These are phyloP conservation scores for Kazachstania kunashirensis DNA, from an alignment of 805 yeast genomes.

Conservation along the genomic window DNA sequence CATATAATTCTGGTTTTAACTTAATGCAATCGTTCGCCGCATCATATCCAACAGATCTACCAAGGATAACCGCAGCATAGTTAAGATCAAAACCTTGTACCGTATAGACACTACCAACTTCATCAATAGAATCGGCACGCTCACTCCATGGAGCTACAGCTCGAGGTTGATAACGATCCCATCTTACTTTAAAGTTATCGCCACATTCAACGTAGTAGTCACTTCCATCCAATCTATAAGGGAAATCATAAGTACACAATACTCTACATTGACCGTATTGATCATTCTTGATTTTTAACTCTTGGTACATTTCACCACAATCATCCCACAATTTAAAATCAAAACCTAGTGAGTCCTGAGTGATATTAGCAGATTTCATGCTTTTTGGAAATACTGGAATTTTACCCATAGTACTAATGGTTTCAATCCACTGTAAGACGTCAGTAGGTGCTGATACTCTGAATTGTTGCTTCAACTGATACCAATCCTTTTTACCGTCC, in stretches of 20 bases:
- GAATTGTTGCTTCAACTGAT: constrained; percentile 33
- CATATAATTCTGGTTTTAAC: constrained; percentile 32
- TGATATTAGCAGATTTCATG: background rate
- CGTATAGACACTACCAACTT: constrained; percentile 41
- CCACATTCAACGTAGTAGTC: constrained; percentile 39
- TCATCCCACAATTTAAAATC: constrained; percentile 35
- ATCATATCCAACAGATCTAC: constrained; percentile 36
- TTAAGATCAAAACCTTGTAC: constrained; percentile 41
- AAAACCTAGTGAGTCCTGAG: constrained; percentile 13
- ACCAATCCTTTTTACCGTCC: constrained; percentile 18
- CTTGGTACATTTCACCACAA: constrained; percentile 35
- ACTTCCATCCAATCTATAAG: constrained; percentile 36
- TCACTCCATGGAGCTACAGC: constrained; percentile 38
- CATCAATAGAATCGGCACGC: constrained; percentile 36
- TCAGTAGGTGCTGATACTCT: constrained; percentile 35
- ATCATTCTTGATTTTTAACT: constrained; percentile 24
- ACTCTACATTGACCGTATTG: constrained; percentile 35
- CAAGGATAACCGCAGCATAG: constrained; percentile 39
- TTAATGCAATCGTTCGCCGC: constrained; percentile 26
- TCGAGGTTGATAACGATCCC: constrained; percentile 39
- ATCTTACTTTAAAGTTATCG: constrained; percentile 35
- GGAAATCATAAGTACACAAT: constrained; percentile 38
- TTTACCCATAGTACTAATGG: constrained; percentile 28
- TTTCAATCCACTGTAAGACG: constrained; percentile 34
- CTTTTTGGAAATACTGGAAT: constrained; percentile 30